Percentiles rank a stretch among this genome's conserved stretches.
phyloP scores from a whole-genome alignment of 1,284 basidiomycete species.

The Sphagnurus paluster region DNA sequence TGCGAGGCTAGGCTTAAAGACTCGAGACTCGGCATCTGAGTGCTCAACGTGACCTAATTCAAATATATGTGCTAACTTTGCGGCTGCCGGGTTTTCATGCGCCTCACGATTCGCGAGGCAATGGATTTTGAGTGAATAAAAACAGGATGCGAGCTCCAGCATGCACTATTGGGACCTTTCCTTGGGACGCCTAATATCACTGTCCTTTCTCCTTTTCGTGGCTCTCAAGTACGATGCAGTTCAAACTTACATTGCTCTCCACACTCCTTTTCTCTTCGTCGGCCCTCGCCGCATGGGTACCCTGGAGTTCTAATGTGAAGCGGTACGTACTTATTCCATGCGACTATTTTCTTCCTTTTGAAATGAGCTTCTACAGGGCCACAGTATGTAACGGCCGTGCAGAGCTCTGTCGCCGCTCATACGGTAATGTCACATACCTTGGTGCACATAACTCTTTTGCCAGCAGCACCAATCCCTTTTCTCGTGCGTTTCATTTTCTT shows the following conservation, averaged over 20 bases:
- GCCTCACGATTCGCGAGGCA: no score
- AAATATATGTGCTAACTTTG: no score
- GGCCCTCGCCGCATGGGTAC: conserved; percentile 10
- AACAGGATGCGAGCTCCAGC: background rate
- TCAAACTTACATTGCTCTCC: conserved; percentile 11
- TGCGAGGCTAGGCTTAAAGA: no score
- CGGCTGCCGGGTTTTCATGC: no score
- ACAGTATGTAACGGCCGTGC: conserved; percentile 54
- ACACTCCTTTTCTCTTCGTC: conserved; percentile 5
- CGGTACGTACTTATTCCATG: background rate
- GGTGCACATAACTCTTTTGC: conserved; percentile 75
- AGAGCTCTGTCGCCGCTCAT: conserved; percentile 59
- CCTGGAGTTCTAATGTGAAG: conserved; percentile 2
- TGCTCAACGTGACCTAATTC: no score
- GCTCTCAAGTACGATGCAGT: background rate
- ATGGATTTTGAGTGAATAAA: no score
- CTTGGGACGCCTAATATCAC: no score
- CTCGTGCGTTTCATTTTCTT: conserved; percentile 33
- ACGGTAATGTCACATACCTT: conserved; percentile 62
- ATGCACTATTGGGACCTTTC: background rate
- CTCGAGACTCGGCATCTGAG: no score
- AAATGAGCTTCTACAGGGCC: conserved; percentile 26
- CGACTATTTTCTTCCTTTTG: background rate
- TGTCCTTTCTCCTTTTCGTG: background rate
- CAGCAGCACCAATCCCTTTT: conserved; percentile 49